Evolutionary conservation across 441 rosid species (phyloP), one percentile per base, ranked within the genome.

Genomic region (Pelargonium myrrhifolium): DNA sequence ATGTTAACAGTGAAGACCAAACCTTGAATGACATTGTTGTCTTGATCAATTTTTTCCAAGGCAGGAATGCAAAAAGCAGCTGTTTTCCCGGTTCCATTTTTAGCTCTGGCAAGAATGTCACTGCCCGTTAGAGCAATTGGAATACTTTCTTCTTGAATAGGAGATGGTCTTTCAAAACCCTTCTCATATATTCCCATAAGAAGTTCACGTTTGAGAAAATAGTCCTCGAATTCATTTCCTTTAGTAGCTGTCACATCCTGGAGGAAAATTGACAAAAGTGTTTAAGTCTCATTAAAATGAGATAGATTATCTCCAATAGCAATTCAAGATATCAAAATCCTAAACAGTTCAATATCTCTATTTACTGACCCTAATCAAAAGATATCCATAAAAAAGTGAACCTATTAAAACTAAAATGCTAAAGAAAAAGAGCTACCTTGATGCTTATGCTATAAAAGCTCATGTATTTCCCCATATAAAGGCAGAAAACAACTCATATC

Each of bases 111-210:
- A 77, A 93, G 98, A 78, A 93, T 90, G 73, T 93, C 98, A 67
- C 98, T 87, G 68, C 98, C 98, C 40, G 97, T 93, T 76, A 93
- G 87, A 60, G 98, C 98, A 83, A 93, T 90, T 17, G 98, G 98
- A 76, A 93, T 93, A 78, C 98, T 93, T 83, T 93, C 98, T 85
- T 93, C 98, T 64, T 93, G 98, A 70, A 93, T 93, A n/a, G 98
- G 98, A 74, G 98, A 93, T 68, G 98, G 98, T 64, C 97, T 85
- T 79, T 93, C 98, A 82, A 93, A 93, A 51, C 98, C 98, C 81
- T 93, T 93, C 89, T 93, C 98, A 61, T 89, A 93, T 62, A 93
- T 90, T 74, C 95, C 99, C 99, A 93, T 93, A 56, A 93, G 93
- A 69, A 93, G 89, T 71, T 93, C 99, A 0, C 99, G 84, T 74